Conservation (phyloP, 768 basidiomycete species). For the Zangia roseola region DNA sequence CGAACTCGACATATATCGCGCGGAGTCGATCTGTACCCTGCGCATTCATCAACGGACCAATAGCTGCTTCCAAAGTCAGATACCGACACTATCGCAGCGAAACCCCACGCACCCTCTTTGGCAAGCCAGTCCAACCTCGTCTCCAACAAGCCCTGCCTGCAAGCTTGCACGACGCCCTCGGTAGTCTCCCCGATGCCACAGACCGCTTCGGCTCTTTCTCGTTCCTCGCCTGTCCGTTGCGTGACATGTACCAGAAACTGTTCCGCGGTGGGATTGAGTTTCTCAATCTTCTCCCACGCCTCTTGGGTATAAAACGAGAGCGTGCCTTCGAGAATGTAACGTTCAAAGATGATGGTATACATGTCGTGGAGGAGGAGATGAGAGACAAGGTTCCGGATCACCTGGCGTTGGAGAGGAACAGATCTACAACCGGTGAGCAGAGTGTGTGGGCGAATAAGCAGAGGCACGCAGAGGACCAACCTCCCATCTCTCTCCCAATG, state of each 20-base stretch:
- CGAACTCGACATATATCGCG: conserved; percentile 61
- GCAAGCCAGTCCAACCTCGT: conserved; percentile 45
- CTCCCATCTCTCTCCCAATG: conserved; percentile 50
- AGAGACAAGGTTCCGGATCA: conserved; percentile 50
- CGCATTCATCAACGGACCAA: conserved; percentile 50
- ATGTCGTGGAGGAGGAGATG: conserved; percentile 57
- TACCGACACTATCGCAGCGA: conserved; percentile 31
- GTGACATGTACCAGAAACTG: conserved; percentile 53
- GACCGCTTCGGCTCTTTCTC: conserved; percentile 48
- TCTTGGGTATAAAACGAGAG: conserved; percentile 53
- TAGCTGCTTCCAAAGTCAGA: conserved; percentile 37
- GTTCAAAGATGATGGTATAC: conserved; percentile 57
- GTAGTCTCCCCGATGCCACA: conserved; percentile 50
- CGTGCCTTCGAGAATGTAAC: conserved; percentile 50
- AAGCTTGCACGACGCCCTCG: conserved; percentile 48
- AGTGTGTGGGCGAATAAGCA: background rate
- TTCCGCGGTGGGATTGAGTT: conserved; percentile 37
- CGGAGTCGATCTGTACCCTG: conserved; percentile 44
- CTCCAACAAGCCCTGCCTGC: conserved; percentile 52
- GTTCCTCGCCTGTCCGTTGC: conserved; percentile 54
- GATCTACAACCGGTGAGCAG: conserved; percentile 27
- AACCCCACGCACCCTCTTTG: conserved; percentile 35
- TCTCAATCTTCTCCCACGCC: conserved; percentile 39
- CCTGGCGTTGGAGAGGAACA: conserved; percentile 37
- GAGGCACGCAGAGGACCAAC: conserved; percentile 18